A percentile compares a stretch with the other conserved stretches of the same genome.
Evolutionary conservation across 768 basidiomycete genomes (phyloP).

Genomic region (Cystofilobasidium capitatum): DNA sequence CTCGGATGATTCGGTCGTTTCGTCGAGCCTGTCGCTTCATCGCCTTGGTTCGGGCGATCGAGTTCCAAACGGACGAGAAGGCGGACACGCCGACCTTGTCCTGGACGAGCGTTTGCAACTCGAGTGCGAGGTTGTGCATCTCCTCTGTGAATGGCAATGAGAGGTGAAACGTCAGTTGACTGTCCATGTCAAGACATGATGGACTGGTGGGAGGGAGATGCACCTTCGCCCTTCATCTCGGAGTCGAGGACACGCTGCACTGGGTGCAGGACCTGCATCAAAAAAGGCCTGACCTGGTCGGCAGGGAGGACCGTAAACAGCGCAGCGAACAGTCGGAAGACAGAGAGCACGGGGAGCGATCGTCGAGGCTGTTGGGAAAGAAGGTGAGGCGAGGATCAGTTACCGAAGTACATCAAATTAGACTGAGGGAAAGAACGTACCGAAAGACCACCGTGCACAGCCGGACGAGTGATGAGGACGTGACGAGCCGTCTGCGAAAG

Average conservation of each 20-base stretch:
- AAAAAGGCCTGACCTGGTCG: slow-evolving; percentile 47
- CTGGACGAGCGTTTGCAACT: slow-evolving; percentile 81
- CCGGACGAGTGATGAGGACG: slow-evolving; percentile 22
- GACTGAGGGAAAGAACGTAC: background rate
- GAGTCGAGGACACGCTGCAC: slow-evolving; percentile 80
- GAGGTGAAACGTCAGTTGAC: background rate
- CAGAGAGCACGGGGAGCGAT: slow-evolving; percentile 67
- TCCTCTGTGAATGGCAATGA: slow-evolving; percentile 50
- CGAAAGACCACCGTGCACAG: slow-evolving; percentile 19
- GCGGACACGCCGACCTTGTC: slow-evolving; percentile 74
- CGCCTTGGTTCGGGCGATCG: slow-evolving; percentile 61
- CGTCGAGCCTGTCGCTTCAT: slow-evolving; percentile 63
- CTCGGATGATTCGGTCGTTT: slow-evolving; percentile 49
- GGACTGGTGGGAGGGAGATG: background rate
- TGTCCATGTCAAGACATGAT: background rate
- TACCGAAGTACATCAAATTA: background rate
- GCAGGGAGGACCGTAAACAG: slow-evolving; percentile 69
- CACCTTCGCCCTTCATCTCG: slow-evolving; percentile 48
- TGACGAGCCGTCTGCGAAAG: slow-evolving; percentile 77
- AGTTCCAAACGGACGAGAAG: slow-evolving; percentile 69
- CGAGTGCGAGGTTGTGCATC: slow-evolving; percentile 64
- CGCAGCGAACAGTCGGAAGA: slow-evolving; percentile 87
- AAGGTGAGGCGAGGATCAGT: background rate
- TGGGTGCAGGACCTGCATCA: slow-evolving; percentile 76
- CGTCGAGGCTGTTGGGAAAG: slow-evolving; percentile 56